Base-by-base conservation (phyloP, 345 rosid species). In the Acer yangbiense region DNA sequence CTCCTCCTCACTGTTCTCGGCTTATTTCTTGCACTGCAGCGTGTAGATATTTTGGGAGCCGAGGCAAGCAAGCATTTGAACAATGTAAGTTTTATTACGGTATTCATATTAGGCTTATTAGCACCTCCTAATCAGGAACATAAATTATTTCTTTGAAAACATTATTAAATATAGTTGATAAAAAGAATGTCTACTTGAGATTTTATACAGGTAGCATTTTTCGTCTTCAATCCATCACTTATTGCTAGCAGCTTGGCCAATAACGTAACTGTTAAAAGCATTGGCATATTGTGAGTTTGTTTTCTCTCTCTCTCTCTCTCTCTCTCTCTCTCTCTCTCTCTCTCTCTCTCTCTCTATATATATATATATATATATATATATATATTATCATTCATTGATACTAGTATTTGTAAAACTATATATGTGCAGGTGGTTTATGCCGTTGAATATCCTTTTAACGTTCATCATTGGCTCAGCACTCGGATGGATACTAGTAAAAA, bases 1-100 rank as follows among this genome's bases (percentile, higher is more conserved):
- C 85, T 79, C 52, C 68, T 82, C 39, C 13, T 82, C 50, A 82
- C 82, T 11, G 78, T 75, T 6, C 63, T 82, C 5, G 82, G 85
- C 25, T 71, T 73, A 20, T 67, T 79, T 66, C 80, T 82, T 2
- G 80, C 82, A 35, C 4, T 79, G 61, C 80, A 76, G 32, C n/a
- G 77, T 10, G 16, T 79, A 17, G 78, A 79, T 76, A 25, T 82
- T 43, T 7, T 79, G 57, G 85, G 82, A 48, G 55, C 29, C 23
- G 11, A 17, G 20, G 82, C 82, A 6, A 71, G 82, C n/a, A 72
- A 72, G 48, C 82, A 83, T n/a, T 46, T 83, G 60, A 83, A 83
- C 72, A 54, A 69, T 25, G 83, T 80, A 41, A 77, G 80, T 55
- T 10, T 17, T 23, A 14, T 7, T 60, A 20, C 29, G 2, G 23